Conservation (phyloP, 768 basidiomycete species). For the Russula brevipes region DNA sequence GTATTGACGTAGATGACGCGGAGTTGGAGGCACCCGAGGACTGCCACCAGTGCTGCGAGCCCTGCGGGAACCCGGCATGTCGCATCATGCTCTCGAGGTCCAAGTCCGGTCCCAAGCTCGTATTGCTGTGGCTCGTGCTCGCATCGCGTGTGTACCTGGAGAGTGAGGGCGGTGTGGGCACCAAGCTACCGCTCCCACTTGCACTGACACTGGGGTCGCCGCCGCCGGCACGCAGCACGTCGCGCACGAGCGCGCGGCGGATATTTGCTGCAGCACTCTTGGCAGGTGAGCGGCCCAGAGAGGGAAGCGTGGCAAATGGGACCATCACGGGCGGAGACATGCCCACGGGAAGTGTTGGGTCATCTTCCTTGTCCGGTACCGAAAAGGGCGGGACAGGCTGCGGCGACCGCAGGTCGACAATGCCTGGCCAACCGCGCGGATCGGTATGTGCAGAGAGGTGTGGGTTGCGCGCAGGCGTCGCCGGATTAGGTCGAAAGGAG, state of each 20-base stretch:
- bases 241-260: constrained; percentile 55
- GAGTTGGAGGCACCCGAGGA: neutral
- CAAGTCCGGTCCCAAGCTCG: constrained; percentile 37
- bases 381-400: constrained; percentile 34
- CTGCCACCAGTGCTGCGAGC: constrained; percentile 13
- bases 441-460: constrained; percentile 50
- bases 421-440: constrained; percentile 60
- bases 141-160: constrained; percentile 53
- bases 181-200: constrained; percentile 35
- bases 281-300: constrained; percentile 58
- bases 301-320: constrained; percentile 34
- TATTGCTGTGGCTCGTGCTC: constrained; percentile 26
- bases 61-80: constrained; percentile 42
- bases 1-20: neutral
- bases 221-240: constrained; percentile 27
- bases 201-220: constrained; percentile 53
- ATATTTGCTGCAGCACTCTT: constrained; percentile 70
- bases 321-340: constrained; percentile 52
- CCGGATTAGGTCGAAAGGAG: constrained; percentile 46
- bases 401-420: constrained; percentile 58
- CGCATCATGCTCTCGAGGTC: constrained; percentile 70
- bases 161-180: constrained; percentile 66
- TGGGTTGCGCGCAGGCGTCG: constrained; percentile 57
- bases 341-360: constrained; percentile 45
- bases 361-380: constrained; percentile 43